phyloP scores from a whole-genome alignment of 495 filamentous ascomycete species.

The Letharia lupina region DNA sequence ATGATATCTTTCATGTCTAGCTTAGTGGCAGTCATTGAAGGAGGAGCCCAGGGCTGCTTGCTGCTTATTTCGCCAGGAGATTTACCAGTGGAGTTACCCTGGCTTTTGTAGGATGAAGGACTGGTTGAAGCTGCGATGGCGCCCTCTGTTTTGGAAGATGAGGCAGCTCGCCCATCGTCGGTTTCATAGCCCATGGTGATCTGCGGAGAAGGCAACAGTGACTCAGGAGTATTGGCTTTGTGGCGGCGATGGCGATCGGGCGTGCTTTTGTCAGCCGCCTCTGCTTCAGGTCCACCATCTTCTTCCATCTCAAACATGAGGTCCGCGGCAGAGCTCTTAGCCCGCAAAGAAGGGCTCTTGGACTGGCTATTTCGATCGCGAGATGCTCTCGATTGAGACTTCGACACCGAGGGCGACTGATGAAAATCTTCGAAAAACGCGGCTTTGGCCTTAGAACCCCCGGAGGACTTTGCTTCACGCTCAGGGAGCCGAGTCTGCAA shows the following conservation, averaged over 20 bases:
- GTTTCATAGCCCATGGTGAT: conserved; percentile 1
- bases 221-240: not conserved
- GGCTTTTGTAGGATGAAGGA: conserved; percentile 11
- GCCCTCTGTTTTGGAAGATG: conserved; percentile 29
- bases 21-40: conserved; percentile 50
- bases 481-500: conserved; percentile 52
- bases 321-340: conserved; percentile 58
- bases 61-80: conserved; percentile 13
- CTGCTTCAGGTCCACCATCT: conserved; percentile 36
- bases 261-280: conserved; percentile 5
- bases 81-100: not conserved
- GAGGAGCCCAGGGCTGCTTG: conserved; percentile 51
- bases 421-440: conserved; percentile 50
- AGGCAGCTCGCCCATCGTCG: conserved; percentile 26
- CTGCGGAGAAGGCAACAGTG: not conserved
- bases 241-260: conserved; percentile 1
- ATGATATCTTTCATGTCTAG: conserved; percentile 78
- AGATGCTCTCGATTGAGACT: conserved; percentile 40
- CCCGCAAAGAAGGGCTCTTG: conserved; percentile 51
- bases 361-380: conserved; percentile 37
- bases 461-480: conserved; percentile 45
- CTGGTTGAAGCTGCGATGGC: conserved; percentile 24
- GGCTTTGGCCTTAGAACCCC: conserved; percentile 38
- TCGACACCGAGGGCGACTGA: conserved; percentile 48
- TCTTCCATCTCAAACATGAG: conserved; percentile 95